phyloP scores from a whole-genome alignment of 139 green algal genomes.

The Protoeuglena noctilucae region DNA sequence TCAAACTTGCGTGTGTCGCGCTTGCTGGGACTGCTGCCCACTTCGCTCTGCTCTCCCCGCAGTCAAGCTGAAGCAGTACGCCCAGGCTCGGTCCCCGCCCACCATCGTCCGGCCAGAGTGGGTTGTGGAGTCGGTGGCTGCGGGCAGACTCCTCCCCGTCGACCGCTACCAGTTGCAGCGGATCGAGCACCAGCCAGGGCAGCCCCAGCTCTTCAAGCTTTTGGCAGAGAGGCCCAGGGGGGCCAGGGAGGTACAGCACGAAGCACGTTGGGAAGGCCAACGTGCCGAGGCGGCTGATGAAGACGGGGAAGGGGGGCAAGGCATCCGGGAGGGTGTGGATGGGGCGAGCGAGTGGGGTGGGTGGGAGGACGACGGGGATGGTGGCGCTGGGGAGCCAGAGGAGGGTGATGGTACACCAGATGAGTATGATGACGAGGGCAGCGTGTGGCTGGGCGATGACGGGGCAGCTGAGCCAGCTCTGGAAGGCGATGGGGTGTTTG shows the following conservation, averaged over 20 bases:
- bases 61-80: slow-evolving; percentile 3
- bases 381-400: too few relatives aligned
- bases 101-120: slow-evolving; percentile 59
- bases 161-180: slow-evolving; percentile 18
- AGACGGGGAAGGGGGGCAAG: neutral
- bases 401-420: too few relatives aligned
- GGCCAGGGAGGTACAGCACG: neutral
- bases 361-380: too few relatives aligned
- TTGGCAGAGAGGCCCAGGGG: too few relatives aligned
- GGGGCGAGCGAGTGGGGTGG: too few relatives aligned
- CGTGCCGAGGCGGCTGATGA: neutral
- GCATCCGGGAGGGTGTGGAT: neutral
- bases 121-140: slow-evolving; percentile 47
- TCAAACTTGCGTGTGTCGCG: slow-evolving; percentile 5
- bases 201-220: slow-evolving; percentile 12
- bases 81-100: slow-evolving; percentile 25
- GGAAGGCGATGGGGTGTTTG: too few relatives aligned
- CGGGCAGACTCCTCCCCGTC: slow-evolving; percentile 36
- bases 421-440: too few relatives aligned
- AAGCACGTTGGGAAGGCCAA: slow-evolving; percentile 1
- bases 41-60: neutral
- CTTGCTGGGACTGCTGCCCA: neutral
- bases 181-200: slow-evolving; percentile 26
- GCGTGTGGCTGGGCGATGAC: too few relatives aligned
- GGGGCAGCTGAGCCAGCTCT: too few relatives aligned